Conservation (phyloP, 345 rosid species). For the Eucalyptus sp. region DNA sequence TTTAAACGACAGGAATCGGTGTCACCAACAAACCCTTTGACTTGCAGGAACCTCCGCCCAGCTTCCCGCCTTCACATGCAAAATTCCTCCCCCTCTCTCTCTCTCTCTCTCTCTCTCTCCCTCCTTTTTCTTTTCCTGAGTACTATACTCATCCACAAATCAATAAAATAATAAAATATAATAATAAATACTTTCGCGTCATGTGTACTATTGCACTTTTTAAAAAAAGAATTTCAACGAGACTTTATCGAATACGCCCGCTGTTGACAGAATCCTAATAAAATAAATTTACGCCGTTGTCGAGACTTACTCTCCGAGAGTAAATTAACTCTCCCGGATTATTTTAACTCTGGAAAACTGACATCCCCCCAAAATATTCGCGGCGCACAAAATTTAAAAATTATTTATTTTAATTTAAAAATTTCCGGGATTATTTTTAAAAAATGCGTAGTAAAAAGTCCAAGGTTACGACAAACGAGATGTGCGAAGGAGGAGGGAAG, state of each 20-base stretch:
- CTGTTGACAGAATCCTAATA: background rate
- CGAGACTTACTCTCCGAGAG: background rate
- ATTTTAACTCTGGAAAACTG: background rate
- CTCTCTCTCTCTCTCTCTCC: too few species aligned
- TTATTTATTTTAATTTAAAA: too few species aligned
- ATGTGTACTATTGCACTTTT: background rate
- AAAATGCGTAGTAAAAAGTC: background rate
- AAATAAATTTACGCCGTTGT: background rate
- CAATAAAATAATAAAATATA: background rate
- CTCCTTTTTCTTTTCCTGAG: background rate
- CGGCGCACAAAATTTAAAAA: background rate
- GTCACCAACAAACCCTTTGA: conserved; percentile 55
- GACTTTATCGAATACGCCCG: background rate
- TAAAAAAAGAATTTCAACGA: background rate
- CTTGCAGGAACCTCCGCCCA: conserved; percentile 14
- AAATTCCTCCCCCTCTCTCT: background rate
- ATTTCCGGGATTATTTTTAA: background rate
- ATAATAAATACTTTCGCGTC: background rate
- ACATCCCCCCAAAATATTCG: background rate
- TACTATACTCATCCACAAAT: background rate
- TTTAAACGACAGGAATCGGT: conserved; percentile 6
- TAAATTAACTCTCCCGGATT: background rate
- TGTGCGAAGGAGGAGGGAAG: background rate
- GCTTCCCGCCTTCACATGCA: conserved; percentile 46
- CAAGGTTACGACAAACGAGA: conserved; percentile 3